Conservation (phyloP, 73 alveolate species). For the Paramecium tetraurelia region DNA sequence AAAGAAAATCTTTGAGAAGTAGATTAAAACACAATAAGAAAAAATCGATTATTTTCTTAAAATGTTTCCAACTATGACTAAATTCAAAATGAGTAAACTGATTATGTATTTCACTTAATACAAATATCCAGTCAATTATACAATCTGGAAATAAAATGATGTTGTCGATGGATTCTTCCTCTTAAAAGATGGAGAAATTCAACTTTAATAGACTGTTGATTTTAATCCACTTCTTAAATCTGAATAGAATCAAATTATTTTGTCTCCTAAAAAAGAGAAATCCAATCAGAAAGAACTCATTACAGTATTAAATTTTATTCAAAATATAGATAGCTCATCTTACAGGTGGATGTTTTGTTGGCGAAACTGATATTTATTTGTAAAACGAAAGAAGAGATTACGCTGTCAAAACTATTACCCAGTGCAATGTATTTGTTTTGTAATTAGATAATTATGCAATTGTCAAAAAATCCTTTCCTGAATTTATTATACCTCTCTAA, state of each 20-base stretch:
- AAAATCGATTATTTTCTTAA: slow-evolving; percentile 1
- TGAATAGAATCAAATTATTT: neutral
- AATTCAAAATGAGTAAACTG: slow-evolving; percentile 19
- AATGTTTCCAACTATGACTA: slow-evolving; percentile 24
- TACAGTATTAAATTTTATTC: neutral
- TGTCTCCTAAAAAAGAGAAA: neutral
- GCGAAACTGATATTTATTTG: neutral
- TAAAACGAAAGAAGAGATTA: neutral
- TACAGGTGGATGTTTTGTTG: slow-evolving; percentile 51
- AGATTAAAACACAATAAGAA: neutral
- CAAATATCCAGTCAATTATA: neutral
- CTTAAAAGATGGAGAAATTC: neutral
- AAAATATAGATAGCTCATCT: neutral
- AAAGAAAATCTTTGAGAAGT: slow-evolving; percentile 16
- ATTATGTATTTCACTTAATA: neutral
- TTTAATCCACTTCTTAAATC: neutral
- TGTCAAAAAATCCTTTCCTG: slow-evolving; percentile 28
- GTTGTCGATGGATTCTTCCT: neutral
- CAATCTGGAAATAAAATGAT: slow-evolving; percentile 29
- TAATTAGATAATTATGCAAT: neutral
- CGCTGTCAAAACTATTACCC: neutral
- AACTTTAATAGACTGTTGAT: neutral
- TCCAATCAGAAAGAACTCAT: neutral
- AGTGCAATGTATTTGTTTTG: neutral
- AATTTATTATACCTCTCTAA: neutral